phyloP scores from a whole-genome alignment of 2,329 filamentous ascomycete species.

The Aspergillus pseudotamarii region DNA sequence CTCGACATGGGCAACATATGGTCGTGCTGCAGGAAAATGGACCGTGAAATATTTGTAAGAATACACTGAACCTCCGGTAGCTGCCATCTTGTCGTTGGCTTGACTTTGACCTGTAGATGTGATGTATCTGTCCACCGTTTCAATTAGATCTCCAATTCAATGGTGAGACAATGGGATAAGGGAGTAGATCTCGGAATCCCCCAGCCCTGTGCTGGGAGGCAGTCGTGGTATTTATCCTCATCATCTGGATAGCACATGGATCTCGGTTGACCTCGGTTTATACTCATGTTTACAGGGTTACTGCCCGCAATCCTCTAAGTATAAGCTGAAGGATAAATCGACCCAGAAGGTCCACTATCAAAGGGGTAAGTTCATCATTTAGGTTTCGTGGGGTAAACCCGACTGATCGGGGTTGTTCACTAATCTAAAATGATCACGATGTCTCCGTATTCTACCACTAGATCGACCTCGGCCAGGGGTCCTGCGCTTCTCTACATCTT shows the following conservation, averaged over 20 bases:
- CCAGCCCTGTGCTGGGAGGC: no score
- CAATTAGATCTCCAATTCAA: no score
- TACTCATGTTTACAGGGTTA: no score
- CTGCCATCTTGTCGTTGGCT: constrained; percentile 19
- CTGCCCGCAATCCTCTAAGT: no score
- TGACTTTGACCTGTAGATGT: background rate
- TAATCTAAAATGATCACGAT: background rate
- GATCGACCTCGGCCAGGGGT: background rate
- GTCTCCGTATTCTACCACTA: background rate
- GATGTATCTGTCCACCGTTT: constrained; percentile 17
- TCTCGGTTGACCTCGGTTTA: no score
- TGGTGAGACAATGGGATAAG: no score
- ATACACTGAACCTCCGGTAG: constrained; percentile 18
- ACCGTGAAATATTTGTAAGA: constrained; percentile 67
- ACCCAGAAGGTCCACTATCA: no score
- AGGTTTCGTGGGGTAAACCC: background rate
- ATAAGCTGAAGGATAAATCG: no score
- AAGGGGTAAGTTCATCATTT: background rate
- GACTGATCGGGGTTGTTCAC: background rate
- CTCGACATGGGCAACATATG: constrained; percentile 84
- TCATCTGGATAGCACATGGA: no score
- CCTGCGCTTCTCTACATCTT: background rate
- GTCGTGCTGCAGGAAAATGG: constrained; percentile 60
- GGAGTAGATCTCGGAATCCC: no score
- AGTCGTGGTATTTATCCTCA: no score